Percentiles rank a stretch among this genome's conserved stretches.
Evolutionary conservation across 2,329 filamentous ascomycete species (phyloP).

Genomic region (Chrysosporium queenslandicum): DNA sequence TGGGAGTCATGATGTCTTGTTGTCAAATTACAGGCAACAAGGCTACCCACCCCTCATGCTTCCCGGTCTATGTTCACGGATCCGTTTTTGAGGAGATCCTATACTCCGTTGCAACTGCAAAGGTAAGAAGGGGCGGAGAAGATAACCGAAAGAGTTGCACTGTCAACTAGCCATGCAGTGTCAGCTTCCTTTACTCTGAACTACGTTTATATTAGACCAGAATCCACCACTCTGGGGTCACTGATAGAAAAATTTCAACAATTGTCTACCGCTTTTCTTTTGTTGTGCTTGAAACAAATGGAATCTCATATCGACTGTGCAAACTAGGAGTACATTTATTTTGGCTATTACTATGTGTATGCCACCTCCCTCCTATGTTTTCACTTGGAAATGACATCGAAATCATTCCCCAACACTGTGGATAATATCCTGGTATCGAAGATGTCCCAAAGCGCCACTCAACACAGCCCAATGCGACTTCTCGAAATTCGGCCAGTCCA

Average conservation of each 20-base stretch:
- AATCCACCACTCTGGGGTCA: neutral
- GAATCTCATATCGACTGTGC: slow-evolving; percentile 25
- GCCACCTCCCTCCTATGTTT: slow-evolving; percentile 16
- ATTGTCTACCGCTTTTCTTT: neutral
- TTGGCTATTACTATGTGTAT: slow-evolving; percentile 39
- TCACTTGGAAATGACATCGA: neutral
- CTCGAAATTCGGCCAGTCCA: neutral
- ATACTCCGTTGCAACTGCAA: too few relatives aligned
- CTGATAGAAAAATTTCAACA: neutral
- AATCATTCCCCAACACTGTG: neutral
- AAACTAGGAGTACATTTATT: slow-evolving; percentile 37
- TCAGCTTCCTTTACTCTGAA: neutral
- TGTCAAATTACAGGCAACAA: neutral
- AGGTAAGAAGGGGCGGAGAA: neutral
- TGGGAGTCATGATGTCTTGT: too few relatives aligned
- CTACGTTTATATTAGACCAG: neutral
- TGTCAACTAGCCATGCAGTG: too few relatives aligned
- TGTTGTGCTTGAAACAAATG: slow-evolving; percentile 6
- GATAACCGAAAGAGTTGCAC: neutral
- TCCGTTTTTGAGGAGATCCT: too few relatives aligned
- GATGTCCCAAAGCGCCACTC: neutral
- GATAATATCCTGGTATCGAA: neutral
- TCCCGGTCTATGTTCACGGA: too few relatives aligned
- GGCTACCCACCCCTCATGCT: neutral
- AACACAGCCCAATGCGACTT: neutral